Percentiles rank a stretch among this genome's conserved stretches.
Conservation (phyloP, 2,329 filamentous ascomycete genomes). For the Penicillium paneum region DNA sequence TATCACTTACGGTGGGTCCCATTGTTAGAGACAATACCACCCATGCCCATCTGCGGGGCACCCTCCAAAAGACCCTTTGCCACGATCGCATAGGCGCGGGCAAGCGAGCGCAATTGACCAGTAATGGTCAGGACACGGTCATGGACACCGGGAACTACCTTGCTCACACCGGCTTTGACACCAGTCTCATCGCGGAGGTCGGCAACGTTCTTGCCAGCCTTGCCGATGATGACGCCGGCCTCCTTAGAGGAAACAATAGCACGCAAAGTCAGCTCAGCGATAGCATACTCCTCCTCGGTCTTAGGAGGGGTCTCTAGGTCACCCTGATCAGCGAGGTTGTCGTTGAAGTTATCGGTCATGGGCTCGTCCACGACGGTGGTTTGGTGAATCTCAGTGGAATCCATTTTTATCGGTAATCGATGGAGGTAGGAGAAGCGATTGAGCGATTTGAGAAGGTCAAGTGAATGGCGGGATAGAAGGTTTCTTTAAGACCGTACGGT, state of each 20-base stretch:
- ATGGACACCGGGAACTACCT: constrained; percentile 95
- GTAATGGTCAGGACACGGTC: constrained; percentile 96
- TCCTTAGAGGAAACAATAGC: constrained; percentile 99
- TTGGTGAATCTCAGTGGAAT: constrained; percentile 54
- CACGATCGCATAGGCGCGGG: constrained; percentile 89
- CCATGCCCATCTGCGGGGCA: constrained; percentile 93
- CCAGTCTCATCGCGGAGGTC: constrained; percentile 96
- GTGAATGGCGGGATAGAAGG: constrained; percentile 12
- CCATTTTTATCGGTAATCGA: constrained; percentile 50
- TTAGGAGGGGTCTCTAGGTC: constrained; percentile 79
- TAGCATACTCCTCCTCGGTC: constrained; percentile 95
- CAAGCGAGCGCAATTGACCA: constrained; percentile 80
- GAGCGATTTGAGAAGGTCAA: constrained; percentile 15
- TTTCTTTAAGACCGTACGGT: constrained; percentile 4
- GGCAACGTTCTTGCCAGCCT: constrained; percentile 96
- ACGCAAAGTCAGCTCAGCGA: constrained; percentile 86
- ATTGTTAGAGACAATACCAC: constrained; percentile 78
- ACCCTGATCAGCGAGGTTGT: constrained; percentile 59
- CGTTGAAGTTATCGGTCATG: constrained; percentile 60
- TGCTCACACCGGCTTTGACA: constrained; percentile 96
- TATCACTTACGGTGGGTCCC: constrained; percentile 84
- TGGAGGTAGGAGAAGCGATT: constrained; percentile 22
- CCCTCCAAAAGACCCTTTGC: constrained; percentile 88
- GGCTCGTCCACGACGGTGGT: constrained; percentile 62
- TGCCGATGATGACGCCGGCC: constrained; percentile 97